Conservation (phyloP, 2,329 filamentous ascomycete genomes). For the Canariomyces notabilis region DNA sequence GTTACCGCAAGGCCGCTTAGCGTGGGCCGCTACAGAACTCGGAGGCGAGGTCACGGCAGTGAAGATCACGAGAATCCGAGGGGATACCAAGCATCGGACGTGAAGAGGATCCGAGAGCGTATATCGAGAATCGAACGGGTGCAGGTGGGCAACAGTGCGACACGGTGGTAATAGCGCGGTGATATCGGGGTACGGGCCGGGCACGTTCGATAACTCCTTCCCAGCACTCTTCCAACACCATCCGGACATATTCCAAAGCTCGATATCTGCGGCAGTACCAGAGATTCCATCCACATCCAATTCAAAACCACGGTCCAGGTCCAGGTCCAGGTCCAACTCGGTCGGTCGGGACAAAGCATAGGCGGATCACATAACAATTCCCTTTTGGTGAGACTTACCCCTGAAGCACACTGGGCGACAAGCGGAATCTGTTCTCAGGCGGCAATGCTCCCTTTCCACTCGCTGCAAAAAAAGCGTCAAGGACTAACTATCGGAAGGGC, state of each 20-base stretch:
- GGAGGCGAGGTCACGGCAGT: background rate
- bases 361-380: background rate
- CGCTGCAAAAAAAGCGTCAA: constrained; percentile 9
- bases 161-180: background rate
- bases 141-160: background rate
- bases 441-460: constrained; percentile 1
- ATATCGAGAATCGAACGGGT: background rate
- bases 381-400: constrained; percentile 9
- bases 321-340: background rate
- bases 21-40: background rate
- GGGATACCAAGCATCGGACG: background rate
- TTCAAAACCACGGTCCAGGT: background rate
- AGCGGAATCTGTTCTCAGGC: constrained; percentile 10
- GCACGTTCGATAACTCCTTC: background rate
- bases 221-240: background rate
- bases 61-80: background rate
- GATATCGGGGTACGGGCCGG: background rate
- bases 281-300: background rate
- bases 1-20: background rate
- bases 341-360: background rate
- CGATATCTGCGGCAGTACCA: background rate
- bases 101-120: background rate
- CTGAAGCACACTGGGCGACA: constrained; percentile 8
- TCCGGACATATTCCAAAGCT: background rate
- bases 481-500: constrained; percentile 7